These are phyloP conservation scores for Escovopsis sp. DNA, from an alignment of 2,329 filamentous ascomycete genomes.

Conservation along the genomic window DNA sequence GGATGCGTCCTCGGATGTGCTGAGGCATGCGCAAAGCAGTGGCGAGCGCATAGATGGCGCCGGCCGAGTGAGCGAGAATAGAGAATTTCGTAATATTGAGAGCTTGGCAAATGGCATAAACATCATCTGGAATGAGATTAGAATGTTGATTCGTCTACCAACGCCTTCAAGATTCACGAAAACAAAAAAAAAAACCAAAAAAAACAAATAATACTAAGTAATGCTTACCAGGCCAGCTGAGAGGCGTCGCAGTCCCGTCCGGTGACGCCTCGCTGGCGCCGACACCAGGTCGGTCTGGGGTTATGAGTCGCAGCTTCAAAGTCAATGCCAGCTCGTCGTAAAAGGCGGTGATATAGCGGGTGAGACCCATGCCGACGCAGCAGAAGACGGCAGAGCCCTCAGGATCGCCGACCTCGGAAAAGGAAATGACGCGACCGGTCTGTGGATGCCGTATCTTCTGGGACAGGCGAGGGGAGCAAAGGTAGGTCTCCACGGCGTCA, in stretches of 20 bases:
- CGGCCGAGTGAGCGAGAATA: conserved; percentile 86
- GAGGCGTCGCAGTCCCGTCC: conserved; percentile 68
- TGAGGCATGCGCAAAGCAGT: conserved; percentile 93
- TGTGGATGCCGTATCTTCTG: conserved; percentile 79
- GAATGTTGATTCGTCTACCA: conserved; percentile 3
- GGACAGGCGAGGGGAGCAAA: conserved; percentile 68
- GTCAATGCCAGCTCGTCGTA: conserved; percentile 91
- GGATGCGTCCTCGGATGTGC: conserved; percentile 84
- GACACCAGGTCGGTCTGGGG: conserved; percentile 83
- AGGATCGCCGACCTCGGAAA: conserved; percentile 90
- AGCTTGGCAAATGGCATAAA: conserved; percentile 82
- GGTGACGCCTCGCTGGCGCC: conserved; percentile 79
- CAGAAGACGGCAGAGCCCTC: conserved; percentile 87
- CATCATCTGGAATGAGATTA: conserved; percentile 43
- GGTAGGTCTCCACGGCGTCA: conserved; percentile 70
- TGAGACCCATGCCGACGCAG: conserved; percentile 95
- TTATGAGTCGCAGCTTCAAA: conserved; percentile 78
- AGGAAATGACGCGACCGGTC: conserved; percentile 78
- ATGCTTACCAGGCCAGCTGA: conserved; percentile 78
- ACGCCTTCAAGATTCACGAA: no score
- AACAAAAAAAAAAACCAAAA: no score
- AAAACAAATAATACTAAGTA: no score
- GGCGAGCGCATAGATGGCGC: conserved; percentile 92
- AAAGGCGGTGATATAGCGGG: conserved; percentile 88
- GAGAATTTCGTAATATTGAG: conserved; percentile 93